phyloP scores from a whole-genome alignment of 345 rosid species.

The Eucalyptus curtisii region DNA sequence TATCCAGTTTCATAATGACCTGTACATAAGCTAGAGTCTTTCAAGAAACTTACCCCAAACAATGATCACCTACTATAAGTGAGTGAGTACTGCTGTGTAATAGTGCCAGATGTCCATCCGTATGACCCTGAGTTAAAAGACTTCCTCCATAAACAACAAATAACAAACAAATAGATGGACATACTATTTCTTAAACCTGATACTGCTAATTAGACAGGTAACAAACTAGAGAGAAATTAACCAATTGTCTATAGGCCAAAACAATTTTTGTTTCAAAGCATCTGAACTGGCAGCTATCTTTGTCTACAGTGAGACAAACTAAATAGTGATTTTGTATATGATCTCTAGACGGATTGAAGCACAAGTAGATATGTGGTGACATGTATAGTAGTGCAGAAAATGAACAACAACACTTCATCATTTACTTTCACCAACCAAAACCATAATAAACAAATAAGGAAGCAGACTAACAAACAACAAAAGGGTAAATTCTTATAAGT shows the following conservation, averaged over 20 bases:
- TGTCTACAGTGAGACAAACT: not conserved
- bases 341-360: not conserved
- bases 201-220: not conserved
- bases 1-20: not conserved
- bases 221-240: not conserved
- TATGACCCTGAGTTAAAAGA: conserved; percentile 66
- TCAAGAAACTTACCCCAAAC: conserved; percentile 70
- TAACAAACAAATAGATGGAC: not conserved
- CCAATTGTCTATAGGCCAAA: not conserved
- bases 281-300: not conserved
- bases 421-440: not conserved
- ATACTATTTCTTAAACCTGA: not conserved
- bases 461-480: not conserved
- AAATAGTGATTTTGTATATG: not conserved
- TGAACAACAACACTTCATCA: not conserved
- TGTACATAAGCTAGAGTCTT: not conserved
- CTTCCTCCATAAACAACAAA: not conserved
- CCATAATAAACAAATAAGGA: not conserved
- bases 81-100: conserved; percentile 55
- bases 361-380: not conserved
- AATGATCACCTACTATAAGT: conserved; percentile 84
- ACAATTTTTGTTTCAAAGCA: not conserved
- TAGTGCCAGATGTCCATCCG: conserved; percentile 80
- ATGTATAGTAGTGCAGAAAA: not conserved
- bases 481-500: not conserved